Conservation (phyloP, 2,329 filamentous ascomycete species). For the Lachnellula cervina region DNA sequence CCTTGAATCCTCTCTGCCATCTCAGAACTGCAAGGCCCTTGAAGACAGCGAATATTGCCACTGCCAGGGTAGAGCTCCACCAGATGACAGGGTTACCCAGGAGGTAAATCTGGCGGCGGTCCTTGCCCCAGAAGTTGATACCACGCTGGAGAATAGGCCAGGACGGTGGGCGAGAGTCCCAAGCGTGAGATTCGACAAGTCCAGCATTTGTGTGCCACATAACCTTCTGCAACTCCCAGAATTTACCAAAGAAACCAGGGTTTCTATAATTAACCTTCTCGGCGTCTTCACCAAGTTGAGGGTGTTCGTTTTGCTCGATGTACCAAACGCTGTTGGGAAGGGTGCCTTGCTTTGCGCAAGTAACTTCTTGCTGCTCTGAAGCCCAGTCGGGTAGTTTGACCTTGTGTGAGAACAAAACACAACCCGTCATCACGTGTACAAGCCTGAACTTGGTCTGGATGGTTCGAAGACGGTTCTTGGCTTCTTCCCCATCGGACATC, state of each 20-base stretch:
- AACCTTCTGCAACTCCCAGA: slow-evolving; percentile 93
- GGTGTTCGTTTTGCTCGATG: slow-evolving; percentile 84
- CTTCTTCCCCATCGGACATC: slow-evolving; percentile 70
- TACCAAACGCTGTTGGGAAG: slow-evolving; percentile 98
- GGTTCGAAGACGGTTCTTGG: slow-evolving; percentile 81
- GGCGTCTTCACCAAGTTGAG: slow-evolving; percentile 64
- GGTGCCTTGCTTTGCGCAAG: slow-evolving; percentile 85
- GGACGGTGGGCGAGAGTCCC: slow-evolving; percentile 90
- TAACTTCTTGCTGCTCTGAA: slow-evolving; percentile 98
- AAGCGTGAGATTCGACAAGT: slow-evolving; percentile 91
- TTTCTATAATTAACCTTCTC: slow-evolving; percentile 96
- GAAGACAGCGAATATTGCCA: slow-evolving; percentile 73
- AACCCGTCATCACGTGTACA: slow-evolving; percentile 94
- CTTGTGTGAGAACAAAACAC: slow-evolving; percentile 95
- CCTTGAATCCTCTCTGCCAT: slow-evolving; percentile 89
- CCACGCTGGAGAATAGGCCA: slow-evolving; percentile 91
- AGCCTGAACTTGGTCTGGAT: slow-evolving; percentile 97
- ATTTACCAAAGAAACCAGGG: slow-evolving; percentile 95
- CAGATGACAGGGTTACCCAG: slow-evolving; percentile 93
- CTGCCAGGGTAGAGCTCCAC: slow-evolving; percentile 79
- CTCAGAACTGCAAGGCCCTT: slow-evolving; percentile 83
- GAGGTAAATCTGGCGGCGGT: slow-evolving; percentile 93
- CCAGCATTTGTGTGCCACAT: slow-evolving; percentile 99
- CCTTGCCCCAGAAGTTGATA: slow-evolving; percentile 98
- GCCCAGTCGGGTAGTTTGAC: slow-evolving; percentile 98